Conservation (phyloP, 768 basidiomycete species). For the Leucosporidium scottii region DNA sequence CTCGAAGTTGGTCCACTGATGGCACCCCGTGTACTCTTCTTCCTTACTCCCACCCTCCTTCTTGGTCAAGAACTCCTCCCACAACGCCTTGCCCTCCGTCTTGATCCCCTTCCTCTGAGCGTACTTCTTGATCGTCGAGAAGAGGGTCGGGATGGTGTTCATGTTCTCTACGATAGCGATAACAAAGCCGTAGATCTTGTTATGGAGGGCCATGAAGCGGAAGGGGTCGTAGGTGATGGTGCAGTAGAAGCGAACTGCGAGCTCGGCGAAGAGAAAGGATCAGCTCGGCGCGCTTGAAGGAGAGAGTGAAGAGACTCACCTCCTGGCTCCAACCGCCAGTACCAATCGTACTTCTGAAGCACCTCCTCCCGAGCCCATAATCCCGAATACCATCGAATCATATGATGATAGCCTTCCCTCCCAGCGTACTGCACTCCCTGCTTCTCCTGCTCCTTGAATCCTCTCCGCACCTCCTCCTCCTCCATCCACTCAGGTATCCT, state of each 20-base stretch:
- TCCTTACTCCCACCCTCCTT: not conserved
- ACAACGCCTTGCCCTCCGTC: not conserved
- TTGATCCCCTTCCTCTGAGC: not conserved
- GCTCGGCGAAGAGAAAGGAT: too few species aligned
- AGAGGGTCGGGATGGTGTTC: constrained; percentile 23
- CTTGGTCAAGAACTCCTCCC: constrained; percentile 11
- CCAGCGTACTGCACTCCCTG: constrained; percentile 26
- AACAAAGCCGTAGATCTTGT: constrained; percentile 27
- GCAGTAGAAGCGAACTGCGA: constrained; percentile 22
- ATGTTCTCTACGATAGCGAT: constrained; percentile 24
- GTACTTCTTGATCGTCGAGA: not conserved
- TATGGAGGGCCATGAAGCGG: constrained; percentile 17
- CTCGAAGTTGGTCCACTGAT: constrained; percentile 26
- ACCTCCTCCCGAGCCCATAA: constrained; percentile 11
- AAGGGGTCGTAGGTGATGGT: constrained; percentile 27
- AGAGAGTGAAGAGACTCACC: not conserved
- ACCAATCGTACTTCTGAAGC: constrained; percentile 20
- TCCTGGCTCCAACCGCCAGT: constrained; percentile 21
- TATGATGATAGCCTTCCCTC: constrained; percentile 30
- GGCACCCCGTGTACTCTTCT: constrained; percentile 7
- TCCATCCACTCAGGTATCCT: constrained; percentile 18
- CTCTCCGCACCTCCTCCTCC: not conserved
- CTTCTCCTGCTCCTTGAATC: constrained; percentile 14
- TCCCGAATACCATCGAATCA: constrained; percentile 24
- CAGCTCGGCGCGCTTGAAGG: not conserved